Conservation (phyloP, 768 basidiomycete genomes). For the Podaxis sp. region DNA sequence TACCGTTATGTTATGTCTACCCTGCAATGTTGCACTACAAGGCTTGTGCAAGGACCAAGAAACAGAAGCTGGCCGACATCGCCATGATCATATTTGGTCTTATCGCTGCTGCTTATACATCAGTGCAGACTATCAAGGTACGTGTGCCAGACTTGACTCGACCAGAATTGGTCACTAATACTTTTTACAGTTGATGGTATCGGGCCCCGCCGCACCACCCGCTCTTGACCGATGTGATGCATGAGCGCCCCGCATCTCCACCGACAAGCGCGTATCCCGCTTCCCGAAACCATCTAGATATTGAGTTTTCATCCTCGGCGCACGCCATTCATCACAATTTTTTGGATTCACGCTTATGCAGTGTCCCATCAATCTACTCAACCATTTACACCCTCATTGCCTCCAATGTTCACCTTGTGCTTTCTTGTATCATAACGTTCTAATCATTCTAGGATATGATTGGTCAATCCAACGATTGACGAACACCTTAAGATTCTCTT, state of each 20-base stretch:
- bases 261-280: background rate
- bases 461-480: background rate
- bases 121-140: conserved; percentile 72
- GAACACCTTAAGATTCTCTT: no score
- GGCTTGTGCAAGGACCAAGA: conserved; percentile 73
- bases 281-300: background rate
- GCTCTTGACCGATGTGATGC: conserved; percentile 11
- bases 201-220: conserved; percentile 39
- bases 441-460: background rate
- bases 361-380: background rate
- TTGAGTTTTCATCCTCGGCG: background rate
- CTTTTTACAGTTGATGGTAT: conserved; percentile 51
- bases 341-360: background rate
- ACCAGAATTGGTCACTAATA: background rate
- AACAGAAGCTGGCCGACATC: conserved; percentile 66
- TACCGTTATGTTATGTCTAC: conserved; percentile 92
- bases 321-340: background rate
- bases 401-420: background rate
- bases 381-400: background rate
- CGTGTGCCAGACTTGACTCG: conserved; percentile 18
- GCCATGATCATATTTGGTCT: conserved; percentile 75
- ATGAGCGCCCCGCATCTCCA: background rate
- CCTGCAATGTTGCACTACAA: conserved; percentile 92
- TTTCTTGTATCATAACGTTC: background rate
- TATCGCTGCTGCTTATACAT: conserved; percentile 74